Conservation (phyloP, 2,329 filamentous ascomycete species). For the Alternaria metachromatica region DNA sequence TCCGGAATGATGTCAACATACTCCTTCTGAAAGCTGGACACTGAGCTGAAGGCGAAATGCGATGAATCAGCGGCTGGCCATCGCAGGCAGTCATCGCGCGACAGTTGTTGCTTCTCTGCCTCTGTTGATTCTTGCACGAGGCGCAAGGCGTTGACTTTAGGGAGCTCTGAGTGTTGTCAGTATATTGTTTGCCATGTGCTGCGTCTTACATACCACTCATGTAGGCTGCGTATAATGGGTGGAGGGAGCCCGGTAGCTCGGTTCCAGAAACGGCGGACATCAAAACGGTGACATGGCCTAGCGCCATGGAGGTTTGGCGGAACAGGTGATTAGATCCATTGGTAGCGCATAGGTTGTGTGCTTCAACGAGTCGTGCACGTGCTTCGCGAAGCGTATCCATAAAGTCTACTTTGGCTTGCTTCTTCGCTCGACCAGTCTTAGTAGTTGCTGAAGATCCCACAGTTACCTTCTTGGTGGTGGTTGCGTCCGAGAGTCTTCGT, state of each 20-base stretch:
- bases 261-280: slow-evolving; percentile 46
- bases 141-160: slow-evolving; percentile 71
- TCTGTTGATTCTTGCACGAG: slow-evolving; percentile 66
- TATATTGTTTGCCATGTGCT: neutral
- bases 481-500: slow-evolving; percentile 32
- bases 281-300: slow-evolving; percentile 48
- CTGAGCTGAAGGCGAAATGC: slow-evolving; percentile 47
- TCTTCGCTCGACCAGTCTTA: slow-evolving; percentile 33
- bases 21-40: slow-evolving; percentile 71
- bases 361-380: slow-evolving; percentile 69
- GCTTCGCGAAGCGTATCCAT: slow-evolving; percentile 68
- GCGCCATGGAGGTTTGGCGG: slow-evolving; percentile 53
- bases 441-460: slow-evolving; percentile 12
- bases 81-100: slow-evolving; percentile 45
- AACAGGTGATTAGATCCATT: slow-evolving; percentile 64
- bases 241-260: slow-evolving; percentile 41
- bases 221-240: slow-evolving; percentile 50
- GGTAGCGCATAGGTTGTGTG: slow-evolving; percentile 62
- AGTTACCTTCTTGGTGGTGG: slow-evolving; percentile 18
- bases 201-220: slow-evolving; percentile 39
- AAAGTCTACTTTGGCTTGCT: slow-evolving; percentile 52
- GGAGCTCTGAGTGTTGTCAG: slow-evolving; percentile 63
- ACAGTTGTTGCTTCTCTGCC: slow-evolving; percentile 55
- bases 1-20: slow-evolving; percentile 86
- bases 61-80: slow-evolving; percentile 49